A percentile compares a stretch with the other conserved stretches of the same genome.
Conservation (phyloP, 2,329 filamentous ascomycete genomes). For the Pleurostoma richardsiae region DNA sequence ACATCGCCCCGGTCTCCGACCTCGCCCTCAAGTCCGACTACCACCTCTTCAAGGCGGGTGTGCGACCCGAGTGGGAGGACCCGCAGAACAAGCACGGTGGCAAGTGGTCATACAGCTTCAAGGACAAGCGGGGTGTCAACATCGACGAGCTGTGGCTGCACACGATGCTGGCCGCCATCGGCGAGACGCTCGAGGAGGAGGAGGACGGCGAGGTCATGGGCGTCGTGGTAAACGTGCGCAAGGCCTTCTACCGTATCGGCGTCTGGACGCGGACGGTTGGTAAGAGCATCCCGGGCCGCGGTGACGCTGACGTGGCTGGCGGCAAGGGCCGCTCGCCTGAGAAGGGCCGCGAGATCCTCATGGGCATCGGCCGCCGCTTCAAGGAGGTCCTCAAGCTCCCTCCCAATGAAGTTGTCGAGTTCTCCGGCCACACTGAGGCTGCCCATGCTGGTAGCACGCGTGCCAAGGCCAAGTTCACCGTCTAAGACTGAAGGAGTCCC, state of each 20-base stretch:
- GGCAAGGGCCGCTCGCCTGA: conserved; percentile 73
- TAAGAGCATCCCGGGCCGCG: conserved; percentile 72
- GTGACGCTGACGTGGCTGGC: conserved; percentile 65
- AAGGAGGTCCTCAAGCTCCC: conserved; percentile 86
- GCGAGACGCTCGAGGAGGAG: conserved; percentile 94
- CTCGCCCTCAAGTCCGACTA: conserved; percentile 98
- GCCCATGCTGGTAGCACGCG: conserved; percentile 90
- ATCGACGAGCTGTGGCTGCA: conserved; percentile 97
- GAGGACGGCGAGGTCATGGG: conserved; percentile 98
- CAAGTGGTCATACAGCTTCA: conserved; percentile 98
- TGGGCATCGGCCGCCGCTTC: conserved; percentile 83
- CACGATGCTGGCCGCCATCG: conserved; percentile 93
- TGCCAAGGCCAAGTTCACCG: conserved; percentile 89
- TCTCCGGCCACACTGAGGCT: conserved; percentile 93
- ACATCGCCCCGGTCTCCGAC: conserved; percentile 93
- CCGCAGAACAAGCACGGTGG: conserved; percentile 97
- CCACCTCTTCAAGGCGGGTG: conserved; percentile 96
- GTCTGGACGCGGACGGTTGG: conserved; percentile 96
- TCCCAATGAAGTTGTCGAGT: conserved; percentile 75
- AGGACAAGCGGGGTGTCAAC: conserved; percentile 86
- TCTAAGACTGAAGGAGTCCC: conserved; percentile 44
- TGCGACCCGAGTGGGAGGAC: conserved; percentile 98
- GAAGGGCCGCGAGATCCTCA: conserved; percentile 80
- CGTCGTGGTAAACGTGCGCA: conserved; percentile 97
- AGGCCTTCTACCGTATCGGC: conserved; percentile 95